A percentile compares a stretch with the other conserved stretches of the same genome.
phyloP scores from a whole-genome alignment of 345 rosid species.

The Lepidium africanum region DNA sequence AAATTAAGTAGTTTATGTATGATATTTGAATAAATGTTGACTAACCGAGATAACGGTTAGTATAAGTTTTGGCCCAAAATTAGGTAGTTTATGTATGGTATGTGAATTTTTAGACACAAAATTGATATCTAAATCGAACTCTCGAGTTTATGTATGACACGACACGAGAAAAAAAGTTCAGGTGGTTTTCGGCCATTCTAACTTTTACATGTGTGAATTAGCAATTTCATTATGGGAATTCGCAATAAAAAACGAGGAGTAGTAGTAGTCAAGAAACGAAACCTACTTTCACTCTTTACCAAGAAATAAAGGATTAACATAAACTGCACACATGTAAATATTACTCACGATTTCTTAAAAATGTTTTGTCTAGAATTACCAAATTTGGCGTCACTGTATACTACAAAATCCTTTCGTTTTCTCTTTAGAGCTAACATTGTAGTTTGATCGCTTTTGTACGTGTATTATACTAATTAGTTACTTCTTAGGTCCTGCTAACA shows the following conservation, averaged over 20 bases:
- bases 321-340: constrained; percentile 7
- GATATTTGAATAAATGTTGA: too few species aligned
- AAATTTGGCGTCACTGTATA: constrained; percentile 28
- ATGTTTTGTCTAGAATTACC: not conserved
- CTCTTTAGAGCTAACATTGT: not conserved
- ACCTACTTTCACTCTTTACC: constrained; percentile 47
- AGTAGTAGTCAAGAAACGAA: constrained; percentile 30
- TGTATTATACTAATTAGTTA: not conserved
- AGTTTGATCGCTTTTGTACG: not conserved
- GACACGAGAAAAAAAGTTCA: too few species aligned
- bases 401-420: constrained; percentile 11
- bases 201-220: too few species aligned
- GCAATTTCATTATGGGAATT: too few species aligned
- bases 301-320: constrained; percentile 10
- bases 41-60: too few species aligned
- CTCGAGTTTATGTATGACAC: too few species aligned
- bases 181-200: too few species aligned
- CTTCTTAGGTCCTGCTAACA: not conserved
- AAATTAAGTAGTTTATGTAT: too few species aligned
- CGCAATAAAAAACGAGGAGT: not conserved
- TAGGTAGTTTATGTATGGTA: too few species aligned
- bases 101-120: too few species aligned
- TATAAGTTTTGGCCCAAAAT: too few species aligned
- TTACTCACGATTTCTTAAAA: not conserved
- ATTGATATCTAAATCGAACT: too few species aligned